A percentile compares a stretch with the other conserved stretches of the same genome.
These are phyloP conservation scores for Rubia occidens DNA, from an alignment of 305 asterid genomes.

Conservation along the genomic window DNA sequence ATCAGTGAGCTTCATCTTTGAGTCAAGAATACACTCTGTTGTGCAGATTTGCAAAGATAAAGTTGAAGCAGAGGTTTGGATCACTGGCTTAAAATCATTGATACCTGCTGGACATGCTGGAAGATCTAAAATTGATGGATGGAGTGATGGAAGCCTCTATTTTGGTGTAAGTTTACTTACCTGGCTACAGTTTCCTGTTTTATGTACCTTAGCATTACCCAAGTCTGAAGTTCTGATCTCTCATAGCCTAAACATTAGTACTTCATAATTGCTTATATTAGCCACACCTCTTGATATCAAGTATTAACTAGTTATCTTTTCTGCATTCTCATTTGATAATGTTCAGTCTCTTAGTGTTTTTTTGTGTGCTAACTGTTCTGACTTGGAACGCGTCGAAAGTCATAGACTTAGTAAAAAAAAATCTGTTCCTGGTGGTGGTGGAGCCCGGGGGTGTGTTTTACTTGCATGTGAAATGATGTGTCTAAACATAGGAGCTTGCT, in stretches of 20 bases:
- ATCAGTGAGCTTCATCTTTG: conserved; percentile 16
- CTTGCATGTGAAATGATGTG: not conserved
- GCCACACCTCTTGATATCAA: not conserved
- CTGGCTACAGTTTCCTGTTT: conserved; percentile 12
- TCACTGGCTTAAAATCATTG: conserved; percentile 71
- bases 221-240: conserved; percentile 2
- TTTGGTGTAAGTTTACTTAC: conserved; percentile 51
- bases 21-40: conserved; percentile 13
- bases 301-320: not conserved
- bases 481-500: not conserved
- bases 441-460: not conserved
- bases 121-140: conserved; percentile 95
- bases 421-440: not conserved
- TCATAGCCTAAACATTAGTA: not conserved
- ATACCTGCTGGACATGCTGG: conserved; percentile 79
- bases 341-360: not conserved
- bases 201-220: not conserved
- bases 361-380: not conserved
- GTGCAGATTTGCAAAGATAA: conserved; percentile 85
- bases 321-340: not conserved
- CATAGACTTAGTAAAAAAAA: not conserved
- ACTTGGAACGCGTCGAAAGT: not conserved
- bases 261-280: not conserved
- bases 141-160: conserved; percentile 79
- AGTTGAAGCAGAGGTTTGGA: conserved; percentile 96